Evolutionary conservation across 305 asterid species (phyloP), one percentile per base, ranked within the genome.

Genomic region (Rubia tinctorum): DNA sequence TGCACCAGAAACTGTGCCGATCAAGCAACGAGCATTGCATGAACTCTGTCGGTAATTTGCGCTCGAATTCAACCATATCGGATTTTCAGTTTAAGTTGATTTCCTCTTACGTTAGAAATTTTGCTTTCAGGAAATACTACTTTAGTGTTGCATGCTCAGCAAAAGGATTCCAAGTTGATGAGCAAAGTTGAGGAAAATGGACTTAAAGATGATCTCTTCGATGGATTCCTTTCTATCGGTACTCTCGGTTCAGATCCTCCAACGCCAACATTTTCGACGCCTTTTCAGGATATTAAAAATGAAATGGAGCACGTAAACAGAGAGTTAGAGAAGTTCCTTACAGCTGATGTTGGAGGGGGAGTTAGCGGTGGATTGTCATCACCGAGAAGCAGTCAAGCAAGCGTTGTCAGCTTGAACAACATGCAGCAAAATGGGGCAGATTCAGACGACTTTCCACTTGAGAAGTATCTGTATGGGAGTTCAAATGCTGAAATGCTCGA

Each of bases 191-290:
- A 75, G 76, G 75, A 69, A 76, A 75, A 72, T 70, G 69, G 62
- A 58, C 75, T 51, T 64, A 40, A 55, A 42, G 82, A 62, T 27
- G 67, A 62, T 7, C 56, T 77, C 67, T 86, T 73, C 83, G 90
- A 80, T 75, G 96, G 90, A 37, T 89, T 92, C 78, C 96, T 92
- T 49, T 80, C 98, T 73, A 92, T 92, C 80, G 97, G 98, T 14
- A 92, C 98, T 79, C 87, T 92, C 6, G 97, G 96, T 64, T 77
- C 74, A 80, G 90, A 86, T 56, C 90, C 97, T 72, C 88, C 96
- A 72, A 89, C 98, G 49, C 97, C 97, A 71, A 86, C 86, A 45
- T 84, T 92, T 72, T 78, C 88, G 4, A 73, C 44, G 66, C 18
- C 74, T 10, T 69, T 55, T 44, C 63, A 77, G 66, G 27, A 71